These are phyloP conservation scores for Amphibolis antarctica DNA, from an alignment of 106 monocot species.

Conservation along the genomic window DNA sequence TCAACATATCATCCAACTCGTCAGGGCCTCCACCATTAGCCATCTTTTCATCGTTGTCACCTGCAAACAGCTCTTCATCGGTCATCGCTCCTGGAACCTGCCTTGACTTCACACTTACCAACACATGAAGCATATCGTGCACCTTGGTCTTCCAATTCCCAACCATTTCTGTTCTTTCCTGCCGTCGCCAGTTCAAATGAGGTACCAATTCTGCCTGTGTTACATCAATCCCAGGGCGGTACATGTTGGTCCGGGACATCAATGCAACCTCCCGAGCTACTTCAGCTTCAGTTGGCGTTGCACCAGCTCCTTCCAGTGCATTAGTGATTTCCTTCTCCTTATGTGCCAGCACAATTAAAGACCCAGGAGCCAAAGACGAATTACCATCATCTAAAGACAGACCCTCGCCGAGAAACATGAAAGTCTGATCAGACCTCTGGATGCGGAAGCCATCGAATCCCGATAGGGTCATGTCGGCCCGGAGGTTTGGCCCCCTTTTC, in stretches of 20 bases:
- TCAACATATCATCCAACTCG: conserved; percentile 72
- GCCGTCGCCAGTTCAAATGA: conserved; percentile 88
- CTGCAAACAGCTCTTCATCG: conserved; percentile 76
- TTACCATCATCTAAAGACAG: conserved; percentile 11
- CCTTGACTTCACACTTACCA: conserved; percentile 88
- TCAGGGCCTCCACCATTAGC: conserved; percentile 30
- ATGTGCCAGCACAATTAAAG: conserved; percentile 67
- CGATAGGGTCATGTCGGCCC: conserved; percentile 93
- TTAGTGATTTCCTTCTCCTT: conserved; percentile 96
- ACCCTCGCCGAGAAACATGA: conserved; percentile 82
- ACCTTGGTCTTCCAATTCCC: conserved; percentile 91
- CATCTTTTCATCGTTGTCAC: conserved; percentile 40
- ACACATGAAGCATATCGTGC: conserved; percentile 86
- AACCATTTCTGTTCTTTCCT: conserved; percentile 75
- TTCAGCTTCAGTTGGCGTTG: conserved; percentile 74
- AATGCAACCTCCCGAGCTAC: conserved; percentile 86
- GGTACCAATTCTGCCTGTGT: conserved; percentile 82
- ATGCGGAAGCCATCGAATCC: conserved; percentile 92
- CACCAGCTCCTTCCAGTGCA: conserved; percentile 91
- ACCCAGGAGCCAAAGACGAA: conserved; percentile 48
- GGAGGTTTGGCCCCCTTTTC: conserved; percentile 74
- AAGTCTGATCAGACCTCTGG: conserved; percentile 89
- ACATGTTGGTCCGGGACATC: conserved; percentile 97
- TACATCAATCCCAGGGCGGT: conserved; percentile 89
- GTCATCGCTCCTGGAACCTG: conserved; percentile 93